Evolutionary conservation across 2,329 filamentous ascomycete species (phyloP).

Genomic region (Raffaelea albimanens): DNA sequence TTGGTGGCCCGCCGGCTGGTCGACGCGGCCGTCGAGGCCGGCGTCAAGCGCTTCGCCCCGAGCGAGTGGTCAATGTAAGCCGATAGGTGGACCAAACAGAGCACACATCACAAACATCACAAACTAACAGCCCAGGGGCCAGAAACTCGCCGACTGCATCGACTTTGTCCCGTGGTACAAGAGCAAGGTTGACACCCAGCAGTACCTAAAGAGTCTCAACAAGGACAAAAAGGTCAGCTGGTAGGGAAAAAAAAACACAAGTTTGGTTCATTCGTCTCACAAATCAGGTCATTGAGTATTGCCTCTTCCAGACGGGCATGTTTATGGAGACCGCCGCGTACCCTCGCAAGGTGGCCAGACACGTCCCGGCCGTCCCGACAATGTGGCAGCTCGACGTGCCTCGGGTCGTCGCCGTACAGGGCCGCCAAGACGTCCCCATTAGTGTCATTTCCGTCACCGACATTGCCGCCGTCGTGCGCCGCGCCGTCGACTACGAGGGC

Average conservation of each 20-base stretch:
- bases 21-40: constrained; percentile 47
- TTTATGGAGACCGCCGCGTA: constrained; percentile 46
- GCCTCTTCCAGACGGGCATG: constrained; percentile 43
- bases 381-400: constrained; percentile 29
- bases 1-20: constrained; percentile 28
- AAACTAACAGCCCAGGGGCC: constrained; percentile 6
- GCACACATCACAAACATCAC: background rate
- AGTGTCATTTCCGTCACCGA: constrained; percentile 36
- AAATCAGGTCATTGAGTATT: constrained; percentile 43
- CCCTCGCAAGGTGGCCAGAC: constrained; percentile 35
- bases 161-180: constrained; percentile 36
- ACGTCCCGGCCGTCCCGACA: constrained; percentile 29
- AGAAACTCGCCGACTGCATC: constrained; percentile 8
- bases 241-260: too few species aligned
- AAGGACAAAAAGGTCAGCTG: constrained; percentile 31
- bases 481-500: constrained; percentile 32
- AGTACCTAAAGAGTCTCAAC: constrained; percentile 43
- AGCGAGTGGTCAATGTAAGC: constrained; percentile 44
- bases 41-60: constrained; percentile 52
- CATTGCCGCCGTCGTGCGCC: constrained; percentile 26
- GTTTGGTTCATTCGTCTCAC: background rate
- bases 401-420: constrained; percentile 32
- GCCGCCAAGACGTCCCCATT: constrained; percentile 29
- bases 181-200: constrained; percentile 37
- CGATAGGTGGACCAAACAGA: too few species aligned